Conservation (phyloP, 768 basidiomycete genomes). For the Hemileccinum rubropunctum region DNA sequence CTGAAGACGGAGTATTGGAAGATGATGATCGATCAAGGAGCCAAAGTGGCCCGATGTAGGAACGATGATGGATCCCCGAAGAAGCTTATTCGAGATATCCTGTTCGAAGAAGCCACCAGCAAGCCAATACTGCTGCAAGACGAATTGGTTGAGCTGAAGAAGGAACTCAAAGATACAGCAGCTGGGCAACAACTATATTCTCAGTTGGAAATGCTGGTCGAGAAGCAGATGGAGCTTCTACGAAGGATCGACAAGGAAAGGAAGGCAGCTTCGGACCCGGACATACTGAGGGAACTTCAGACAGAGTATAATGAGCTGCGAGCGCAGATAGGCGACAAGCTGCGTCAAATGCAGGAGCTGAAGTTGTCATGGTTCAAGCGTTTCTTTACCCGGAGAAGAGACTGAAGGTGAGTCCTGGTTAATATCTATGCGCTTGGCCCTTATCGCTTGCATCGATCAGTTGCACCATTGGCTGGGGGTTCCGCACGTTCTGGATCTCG, state of each 20-base stretch:
- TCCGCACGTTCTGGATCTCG: no score
- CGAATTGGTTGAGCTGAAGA: constrained; percentile 7
- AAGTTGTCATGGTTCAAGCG: constrained; percentile 7
- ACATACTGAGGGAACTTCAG: constrained; percentile 3
- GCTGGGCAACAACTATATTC: constrained; percentile 8
- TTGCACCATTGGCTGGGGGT: no score
- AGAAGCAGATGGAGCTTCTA: constrained; percentile 10
- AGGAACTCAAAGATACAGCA: constrained; percentile 5
- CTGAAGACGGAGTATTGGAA: no score
- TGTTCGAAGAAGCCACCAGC: neutral
- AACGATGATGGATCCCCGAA: no score
- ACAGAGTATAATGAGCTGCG: constrained; percentile 6
- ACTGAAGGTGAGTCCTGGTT: neutral
- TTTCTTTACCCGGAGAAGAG: neutral
- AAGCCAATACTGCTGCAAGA: constrained; percentile 3
- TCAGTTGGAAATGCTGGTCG: constrained; percentile 6
- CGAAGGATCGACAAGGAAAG: constrained; percentile 7
- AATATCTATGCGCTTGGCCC: no score
- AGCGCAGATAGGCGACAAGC: neutral
- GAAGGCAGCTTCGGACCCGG: neutral
- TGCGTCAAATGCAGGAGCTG: constrained; percentile 10
- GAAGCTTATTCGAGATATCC: neutral
- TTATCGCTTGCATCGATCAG: no score
- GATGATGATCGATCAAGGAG: no score
- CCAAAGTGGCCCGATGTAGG: no score